Base-by-base conservation (phyloP, 106 monocot species). In the Allium sativum region DNA sequence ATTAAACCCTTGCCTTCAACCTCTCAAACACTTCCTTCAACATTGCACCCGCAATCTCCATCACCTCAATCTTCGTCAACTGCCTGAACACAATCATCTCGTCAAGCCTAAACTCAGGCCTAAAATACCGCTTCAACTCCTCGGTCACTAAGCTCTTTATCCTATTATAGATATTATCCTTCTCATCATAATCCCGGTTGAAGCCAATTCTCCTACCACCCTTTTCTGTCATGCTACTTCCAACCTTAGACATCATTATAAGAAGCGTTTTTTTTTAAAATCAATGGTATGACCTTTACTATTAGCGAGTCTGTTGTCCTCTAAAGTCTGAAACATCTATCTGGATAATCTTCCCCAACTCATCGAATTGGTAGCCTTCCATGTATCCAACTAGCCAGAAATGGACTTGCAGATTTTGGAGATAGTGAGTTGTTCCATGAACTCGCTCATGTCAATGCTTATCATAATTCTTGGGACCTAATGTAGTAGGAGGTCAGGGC, bases 61-160 rank as follows among this genome's bases (percentile, higher is more conserved):
- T 87, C 20, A 87, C 87, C 74, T 82, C 87, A 52, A 77, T 42
- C 62, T 87, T 87, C 0, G 87, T 87, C 45, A 87, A 68, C 62
- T 87, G 82, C 58, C 87, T 61, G 73, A 87, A 87, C 44, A 87
- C 87, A 21, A 87, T 87, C 87, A 87, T 87, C 31, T 87, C 87
- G 14, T 82, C 87, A 18, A 87, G 58, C 53, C 87, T 76, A 69
- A 87, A 87, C 69, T 87, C 87, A 5, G 87, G 87, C 59, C 87
- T 68, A 76, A 87, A 87, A 65, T 87, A 82, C 65, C 82, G 87
- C 74, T 87, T 87, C 56, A 87, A 47, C 73, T 87, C 87, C 73
- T 87, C 87, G 0, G 82, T 82, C 9, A 87, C 87, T 11, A 87
- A 58, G 65, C 82, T 82, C 71, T 87, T 87, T 61, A 82, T 87